Conservation (phyloP, 768 basidiomycete species). For the Leucocoprinus leucothites region DNA sequence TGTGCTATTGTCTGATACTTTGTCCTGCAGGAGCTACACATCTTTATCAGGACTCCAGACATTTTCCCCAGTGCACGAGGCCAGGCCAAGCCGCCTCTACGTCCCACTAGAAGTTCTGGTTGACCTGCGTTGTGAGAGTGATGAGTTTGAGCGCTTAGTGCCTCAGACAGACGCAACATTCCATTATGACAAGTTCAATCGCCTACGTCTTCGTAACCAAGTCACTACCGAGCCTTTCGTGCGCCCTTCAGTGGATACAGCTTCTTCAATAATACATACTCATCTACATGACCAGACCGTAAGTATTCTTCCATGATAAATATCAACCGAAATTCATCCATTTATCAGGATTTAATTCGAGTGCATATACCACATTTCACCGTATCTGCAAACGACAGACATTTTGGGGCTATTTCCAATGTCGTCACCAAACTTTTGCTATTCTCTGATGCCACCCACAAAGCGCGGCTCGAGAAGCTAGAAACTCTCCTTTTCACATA, state of each 20-base stretch:
- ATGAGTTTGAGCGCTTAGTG: constrained; percentile 84
- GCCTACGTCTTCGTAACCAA: constrained; percentile 75
- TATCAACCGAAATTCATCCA: neutral
- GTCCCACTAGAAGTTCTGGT: constrained; percentile 91
- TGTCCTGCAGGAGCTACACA: constrained; percentile 61
- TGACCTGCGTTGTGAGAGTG: constrained; percentile 79
- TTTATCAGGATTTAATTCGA: constrained; percentile 69
- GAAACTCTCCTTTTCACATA: constrained; percentile 84
- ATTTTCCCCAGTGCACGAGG: constrained; percentile 65
- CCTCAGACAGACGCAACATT: constrained; percentile 84
- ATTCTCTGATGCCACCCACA: constrained; percentile 86
- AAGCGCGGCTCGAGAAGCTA: constrained; percentile 70
- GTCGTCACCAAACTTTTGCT: constrained; percentile 84
- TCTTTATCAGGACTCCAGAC: constrained; percentile 80
- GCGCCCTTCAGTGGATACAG: constrained; percentile 35
- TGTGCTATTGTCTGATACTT: neutral
- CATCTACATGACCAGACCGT: constrained; percentile 36
- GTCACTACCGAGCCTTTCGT: constrained; percentile 48
- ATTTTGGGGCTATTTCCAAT: constrained; percentile 83
- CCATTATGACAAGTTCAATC: constrained; percentile 94
- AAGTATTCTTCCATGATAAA: constrained; percentile 3
- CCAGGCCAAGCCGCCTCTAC: constrained; percentile 43
- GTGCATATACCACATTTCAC: constrained; percentile 85
- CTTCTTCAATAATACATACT: constrained; percentile 17
- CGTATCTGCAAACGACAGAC: constrained; percentile 76